A percentile compares a stretch with the other conserved stretches of the same genome.
Conservation (phyloP, 306 rosid species). For the Castanea sativa region DNA sequence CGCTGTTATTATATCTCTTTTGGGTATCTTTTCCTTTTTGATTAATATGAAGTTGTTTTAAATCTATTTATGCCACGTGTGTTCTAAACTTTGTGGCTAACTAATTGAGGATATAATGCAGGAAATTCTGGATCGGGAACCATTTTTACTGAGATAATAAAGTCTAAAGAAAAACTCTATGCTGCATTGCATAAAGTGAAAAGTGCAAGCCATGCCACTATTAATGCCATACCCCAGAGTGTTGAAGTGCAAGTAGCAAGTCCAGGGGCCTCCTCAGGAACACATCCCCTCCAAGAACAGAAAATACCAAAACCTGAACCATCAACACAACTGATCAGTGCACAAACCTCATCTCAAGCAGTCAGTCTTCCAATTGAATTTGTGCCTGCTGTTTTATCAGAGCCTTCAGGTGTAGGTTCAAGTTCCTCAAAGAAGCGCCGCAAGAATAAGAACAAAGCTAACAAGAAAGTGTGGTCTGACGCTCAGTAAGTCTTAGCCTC, state of each 20-base stretch:
- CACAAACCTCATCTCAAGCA: neutral
- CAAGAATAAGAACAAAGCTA: constrained; percentile 41
- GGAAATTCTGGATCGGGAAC: constrained; percentile 32
- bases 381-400: constrained; percentile 23
- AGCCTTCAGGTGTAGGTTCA: constrained; percentile 10
- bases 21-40: constrained; percentile 38
- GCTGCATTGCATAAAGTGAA: constrained; percentile 20
- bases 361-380: constrained; percentile 22
- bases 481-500: constrained; percentile 34
- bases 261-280: too few relatives aligned
- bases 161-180: constrained; percentile 37
- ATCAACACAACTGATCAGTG: too few relatives aligned
- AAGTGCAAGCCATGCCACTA: neutral
- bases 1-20: constrained; percentile 40
- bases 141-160: constrained; percentile 35
- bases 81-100: neutral
- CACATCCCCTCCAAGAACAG: neutral
- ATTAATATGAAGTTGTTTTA: neutral
- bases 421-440: constrained; percentile 36
- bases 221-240: neutral
- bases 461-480: constrained; percentile 31
- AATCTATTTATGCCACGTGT: neutral
- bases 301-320: constrained; percentile 14
- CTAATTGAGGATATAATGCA: constrained; percentile 21
- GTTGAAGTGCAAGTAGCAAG: too few relatives aligned